These are phyloP conservation scores for Eucalyptus curtisii DNA, from an alignment of 345 rosid genomes.

Conservation along the genomic window DNA sequence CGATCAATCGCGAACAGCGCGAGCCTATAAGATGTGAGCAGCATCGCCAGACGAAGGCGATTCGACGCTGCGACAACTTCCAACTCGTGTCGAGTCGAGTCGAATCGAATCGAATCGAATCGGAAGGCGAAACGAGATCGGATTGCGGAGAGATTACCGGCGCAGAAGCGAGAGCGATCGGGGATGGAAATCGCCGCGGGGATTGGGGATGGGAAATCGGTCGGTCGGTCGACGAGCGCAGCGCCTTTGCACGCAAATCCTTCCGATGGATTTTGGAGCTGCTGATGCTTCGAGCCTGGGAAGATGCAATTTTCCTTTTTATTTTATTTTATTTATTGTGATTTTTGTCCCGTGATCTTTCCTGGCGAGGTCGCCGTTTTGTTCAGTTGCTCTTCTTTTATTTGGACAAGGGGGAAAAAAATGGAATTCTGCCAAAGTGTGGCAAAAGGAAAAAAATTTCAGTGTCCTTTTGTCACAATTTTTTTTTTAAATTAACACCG, in stretches of 20 bases:
- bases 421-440: background rate
- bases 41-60: background rate
- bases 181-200: too few species aligned
- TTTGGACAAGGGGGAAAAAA: background rate
- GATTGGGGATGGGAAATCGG: background rate
- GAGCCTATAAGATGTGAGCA: background rate
- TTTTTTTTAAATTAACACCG: background rate
- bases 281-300: background rate
- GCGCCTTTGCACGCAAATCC: background rate
- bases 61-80: background rate
- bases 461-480: background rate
- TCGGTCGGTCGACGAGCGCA: background rate
- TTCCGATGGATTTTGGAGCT: background rate
- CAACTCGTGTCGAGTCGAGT: background rate
- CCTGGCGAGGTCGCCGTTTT: background rate
- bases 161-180: background rate
- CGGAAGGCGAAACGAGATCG: background rate
- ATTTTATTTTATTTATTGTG: background rate
- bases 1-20: background rate
- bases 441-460: background rate
- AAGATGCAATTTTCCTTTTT: background rate
- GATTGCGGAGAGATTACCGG: background rate
- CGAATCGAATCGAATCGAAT: background rate
- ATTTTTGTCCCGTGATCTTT: background rate
- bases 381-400: background rate